Conservation (phyloP, 2,329 filamentous ascomycete species). For the Colletotrichum magnum region DNA sequence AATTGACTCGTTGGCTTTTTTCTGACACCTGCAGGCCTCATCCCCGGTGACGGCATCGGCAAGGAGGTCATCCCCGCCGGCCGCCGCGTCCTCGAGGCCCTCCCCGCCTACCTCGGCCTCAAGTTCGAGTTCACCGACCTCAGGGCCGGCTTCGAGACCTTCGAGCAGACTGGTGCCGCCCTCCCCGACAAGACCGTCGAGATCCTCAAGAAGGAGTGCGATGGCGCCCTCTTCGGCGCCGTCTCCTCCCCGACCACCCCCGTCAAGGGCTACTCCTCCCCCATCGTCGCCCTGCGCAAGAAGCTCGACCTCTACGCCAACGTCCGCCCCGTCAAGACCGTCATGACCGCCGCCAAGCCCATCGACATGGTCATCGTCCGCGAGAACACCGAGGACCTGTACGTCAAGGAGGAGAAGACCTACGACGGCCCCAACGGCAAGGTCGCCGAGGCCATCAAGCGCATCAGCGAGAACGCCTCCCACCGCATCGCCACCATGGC, state of each 20-base stretch:
- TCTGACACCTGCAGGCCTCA: conserved; percentile 73
- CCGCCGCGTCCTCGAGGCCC: conserved; percentile 90
- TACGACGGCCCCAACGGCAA: conserved; percentile 80
- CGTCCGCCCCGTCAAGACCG: conserved; percentile 93
- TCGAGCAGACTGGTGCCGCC: conserved; percentile 89
- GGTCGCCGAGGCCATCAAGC: conserved; percentile 97
- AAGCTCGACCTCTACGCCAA: conserved; percentile 96
- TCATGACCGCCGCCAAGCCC: conserved; percentile 73
- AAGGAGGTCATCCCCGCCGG: conserved; percentile 98
- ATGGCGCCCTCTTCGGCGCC: conserved; percentile 96
- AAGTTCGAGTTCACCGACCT: conserved; percentile 96
- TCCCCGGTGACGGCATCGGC: conserved; percentile 98
- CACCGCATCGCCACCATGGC: conserved; percentile 93
- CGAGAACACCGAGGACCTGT: conserved; percentile 98
- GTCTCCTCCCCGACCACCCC: conserved; percentile 92
- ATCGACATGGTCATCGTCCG: conserved; percentile 98
- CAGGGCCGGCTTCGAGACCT: conserved; percentile 92
- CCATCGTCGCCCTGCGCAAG: conserved; percentile 97
- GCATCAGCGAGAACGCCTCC: conserved; percentile 89
- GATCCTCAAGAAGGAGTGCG: conserved; percentile 89
- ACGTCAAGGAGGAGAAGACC: conserved; percentile 96
- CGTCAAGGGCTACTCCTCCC: conserved; percentile 95
- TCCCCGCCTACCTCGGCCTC: conserved; percentile 90
- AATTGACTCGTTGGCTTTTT: conserved; percentile 15
- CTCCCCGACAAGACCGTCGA: conserved; percentile 93